Conservation (phyloP, 2,329 filamentous ascomycete genomes). For the Xylaria arbuscula region DNA sequence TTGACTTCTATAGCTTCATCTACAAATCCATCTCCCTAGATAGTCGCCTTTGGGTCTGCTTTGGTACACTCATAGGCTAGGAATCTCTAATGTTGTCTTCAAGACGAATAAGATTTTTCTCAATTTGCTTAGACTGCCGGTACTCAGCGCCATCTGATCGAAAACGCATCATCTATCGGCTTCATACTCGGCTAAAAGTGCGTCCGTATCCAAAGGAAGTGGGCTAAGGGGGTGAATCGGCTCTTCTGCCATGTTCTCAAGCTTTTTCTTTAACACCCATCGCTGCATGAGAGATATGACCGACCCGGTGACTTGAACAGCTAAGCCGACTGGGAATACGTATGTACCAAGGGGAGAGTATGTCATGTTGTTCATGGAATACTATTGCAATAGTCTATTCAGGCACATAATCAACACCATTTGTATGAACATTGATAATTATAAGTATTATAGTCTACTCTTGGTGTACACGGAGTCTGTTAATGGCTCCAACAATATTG, state of each 20-base stretch:
- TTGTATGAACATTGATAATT: not conserved
- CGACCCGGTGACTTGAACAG: constrained; percentile 5
- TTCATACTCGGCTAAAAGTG: not conserved
- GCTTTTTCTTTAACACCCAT: constrained; percentile 1
- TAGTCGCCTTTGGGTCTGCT: not conserved
- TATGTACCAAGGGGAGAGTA: constrained; percentile 8
- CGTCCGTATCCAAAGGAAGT: not conserved
- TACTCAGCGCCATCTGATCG: not conserved
- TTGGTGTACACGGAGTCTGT: not conserved
- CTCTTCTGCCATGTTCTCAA: not conserved
- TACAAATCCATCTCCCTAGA: no score
- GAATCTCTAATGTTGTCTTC: not conserved
- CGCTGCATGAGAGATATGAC: not conserved
- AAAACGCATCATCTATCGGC: not conserved
- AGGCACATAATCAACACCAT: not conserved
- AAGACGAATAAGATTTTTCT: not conserved
- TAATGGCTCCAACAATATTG: not conserved
- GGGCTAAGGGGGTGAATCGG: not conserved
- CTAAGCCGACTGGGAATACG: constrained; percentile 2
- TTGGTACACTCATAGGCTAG: not conserved
- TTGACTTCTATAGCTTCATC: no score
- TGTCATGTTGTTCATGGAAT: not conserved
- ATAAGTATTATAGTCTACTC: not conserved
- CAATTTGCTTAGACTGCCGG: not conserved
- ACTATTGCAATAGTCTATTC: not conserved